A percentile compares a stretch with the other conserved stretches of the same genome.
phyloP scores from a whole-genome alignment of 106 monocot species.

The Platanthera guangdongensis region DNA sequence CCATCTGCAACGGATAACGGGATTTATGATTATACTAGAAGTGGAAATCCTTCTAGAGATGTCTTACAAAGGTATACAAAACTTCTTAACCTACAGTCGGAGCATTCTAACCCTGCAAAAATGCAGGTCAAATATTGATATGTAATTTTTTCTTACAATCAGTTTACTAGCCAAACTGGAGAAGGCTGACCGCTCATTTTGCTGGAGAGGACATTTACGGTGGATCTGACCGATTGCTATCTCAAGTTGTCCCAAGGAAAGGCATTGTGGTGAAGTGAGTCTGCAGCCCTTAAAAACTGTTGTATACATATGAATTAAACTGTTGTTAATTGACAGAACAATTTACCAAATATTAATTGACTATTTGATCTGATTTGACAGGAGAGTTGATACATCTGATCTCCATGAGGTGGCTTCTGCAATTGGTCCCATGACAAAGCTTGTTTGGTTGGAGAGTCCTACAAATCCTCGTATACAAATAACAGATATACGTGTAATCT shows the following conservation, averaged over 20 bases:
- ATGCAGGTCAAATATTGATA: conserved; percentile 5
- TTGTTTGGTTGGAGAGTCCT: conserved; percentile 96
- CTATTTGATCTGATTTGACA: conserved; percentile 18
- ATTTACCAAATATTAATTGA: background rate
- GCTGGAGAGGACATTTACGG: conserved; percentile 97
- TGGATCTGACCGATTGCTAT: conserved; percentile 88
- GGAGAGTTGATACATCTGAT: conserved; percentile 72
- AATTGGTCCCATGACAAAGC: conserved; percentile 52
- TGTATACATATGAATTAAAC: background rate
- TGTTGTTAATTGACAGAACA: background rate
- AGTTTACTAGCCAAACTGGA: conserved; percentile 95
- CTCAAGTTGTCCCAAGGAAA: conserved; percentile 65
- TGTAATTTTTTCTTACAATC: conserved; percentile 2
- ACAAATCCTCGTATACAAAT: conserved; percentile 88
- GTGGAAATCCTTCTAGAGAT: conserved; percentile 96
- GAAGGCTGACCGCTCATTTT: conserved; percentile 88
- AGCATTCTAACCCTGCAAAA: no score
- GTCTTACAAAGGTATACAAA: no score
- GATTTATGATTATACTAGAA: conserved; percentile 95
- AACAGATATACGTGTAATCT: conserved; percentile 66
- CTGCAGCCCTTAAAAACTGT: background rate
- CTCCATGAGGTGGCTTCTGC: conserved; percentile 56
- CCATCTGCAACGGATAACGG: conserved; percentile 90
- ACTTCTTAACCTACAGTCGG: no score
- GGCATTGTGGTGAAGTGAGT: conserved; percentile 87